Conservation (phyloP, 225 moss, liverwort and hornwort genomes). For the Sphagnum tenellum region DNA sequence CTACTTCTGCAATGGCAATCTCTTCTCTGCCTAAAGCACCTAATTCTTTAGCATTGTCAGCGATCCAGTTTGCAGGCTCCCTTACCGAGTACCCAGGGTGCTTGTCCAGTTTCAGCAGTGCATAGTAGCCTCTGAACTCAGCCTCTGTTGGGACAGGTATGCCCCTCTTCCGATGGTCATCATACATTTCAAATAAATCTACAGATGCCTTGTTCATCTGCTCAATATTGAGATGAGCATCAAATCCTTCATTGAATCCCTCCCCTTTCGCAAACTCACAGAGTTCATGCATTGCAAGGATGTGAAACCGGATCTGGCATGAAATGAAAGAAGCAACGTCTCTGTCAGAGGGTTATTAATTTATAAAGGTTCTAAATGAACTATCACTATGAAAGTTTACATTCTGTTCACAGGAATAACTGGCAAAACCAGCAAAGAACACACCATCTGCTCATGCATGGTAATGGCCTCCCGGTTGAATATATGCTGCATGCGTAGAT, state of each 20-base stretch:
- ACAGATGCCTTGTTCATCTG: conserved; percentile 99
- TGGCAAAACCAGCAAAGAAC: background rate
- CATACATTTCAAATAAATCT: conserved; percentile 99
- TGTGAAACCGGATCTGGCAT: conserved; percentile 91
- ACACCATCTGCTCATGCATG: conserved; percentile 98
- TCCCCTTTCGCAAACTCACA: conserved; percentile 92
- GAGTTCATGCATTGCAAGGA: conserved; percentile 97
- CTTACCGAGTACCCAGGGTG: conserved; percentile 95
- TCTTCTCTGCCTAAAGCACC: too few species aligned
- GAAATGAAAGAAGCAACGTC: background rate
- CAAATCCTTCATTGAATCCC: conserved; percentile 90
- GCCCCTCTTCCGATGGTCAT: conserved; percentile 82
- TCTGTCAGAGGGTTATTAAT: too few species aligned
- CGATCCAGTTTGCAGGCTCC: background rate
- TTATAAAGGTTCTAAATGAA: background rate
- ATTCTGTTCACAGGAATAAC: background rate
- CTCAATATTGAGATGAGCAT: conserved; percentile 97
- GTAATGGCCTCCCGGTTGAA: conserved; percentile 83
- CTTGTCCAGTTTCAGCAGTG: conserved; percentile 93
- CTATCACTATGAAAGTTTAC: background rate
- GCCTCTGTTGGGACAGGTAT: conserved; percentile 70
- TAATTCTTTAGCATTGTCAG: too few species aligned
- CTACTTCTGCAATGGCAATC: too few species aligned
- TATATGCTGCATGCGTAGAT: conserved; percentile 97
- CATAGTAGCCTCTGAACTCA: conserved; percentile 97